Evolutionary conservation across 2,329 filamentous ascomycete genomes (phyloP).

Genomic region (Didymella segeticola): DNA sequence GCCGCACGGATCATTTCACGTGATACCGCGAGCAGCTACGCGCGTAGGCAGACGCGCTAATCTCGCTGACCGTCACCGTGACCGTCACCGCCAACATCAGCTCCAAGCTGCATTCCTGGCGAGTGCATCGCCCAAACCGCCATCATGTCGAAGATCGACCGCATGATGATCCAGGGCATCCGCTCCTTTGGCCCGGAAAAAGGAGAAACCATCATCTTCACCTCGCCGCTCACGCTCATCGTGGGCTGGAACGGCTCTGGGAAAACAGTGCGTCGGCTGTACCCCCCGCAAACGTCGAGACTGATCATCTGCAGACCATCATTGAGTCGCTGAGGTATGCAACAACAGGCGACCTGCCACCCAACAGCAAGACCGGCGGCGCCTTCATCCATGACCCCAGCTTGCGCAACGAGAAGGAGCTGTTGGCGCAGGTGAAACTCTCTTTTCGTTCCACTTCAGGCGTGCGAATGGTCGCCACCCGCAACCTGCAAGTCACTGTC

Average conservation of each 20-base stretch:
- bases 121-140: conserved; percentile 3
- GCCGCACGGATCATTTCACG: too few relatives aligned
- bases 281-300: neutral
- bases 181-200: conserved; percentile 83
- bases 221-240: conserved; percentile 90
- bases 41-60: neutral
- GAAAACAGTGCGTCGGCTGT: conserved; percentile 69
- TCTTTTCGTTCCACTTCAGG: conserved; percentile 82
- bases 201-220: conserved; percentile 83
- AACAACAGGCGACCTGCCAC: conserved; percentile 90
- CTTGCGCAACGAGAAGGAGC: conserved; percentile 84
- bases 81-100: neutral
- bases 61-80: neutral
- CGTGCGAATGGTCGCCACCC: conserved; percentile 79
- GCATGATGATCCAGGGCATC: conserved; percentile 82
- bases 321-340: conserved; percentile 99
- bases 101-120: too few relatives aligned
- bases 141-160: conserved; percentile 74
- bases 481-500: conserved; percentile 83
- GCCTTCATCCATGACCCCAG: conserved; percentile 99
- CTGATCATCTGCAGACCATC: conserved; percentile 68
- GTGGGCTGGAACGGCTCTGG: conserved; percentile 97
- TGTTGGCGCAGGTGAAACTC: conserved; percentile 89
- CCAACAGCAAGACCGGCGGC: conserved; percentile 84
- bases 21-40: neutral